A percentile compares a stretch with the other conserved stretches of the same genome.
phyloP scores from a whole-genome alignment of 192 early-diverging fungal genomes.

The Dissophora ornata region DNA sequence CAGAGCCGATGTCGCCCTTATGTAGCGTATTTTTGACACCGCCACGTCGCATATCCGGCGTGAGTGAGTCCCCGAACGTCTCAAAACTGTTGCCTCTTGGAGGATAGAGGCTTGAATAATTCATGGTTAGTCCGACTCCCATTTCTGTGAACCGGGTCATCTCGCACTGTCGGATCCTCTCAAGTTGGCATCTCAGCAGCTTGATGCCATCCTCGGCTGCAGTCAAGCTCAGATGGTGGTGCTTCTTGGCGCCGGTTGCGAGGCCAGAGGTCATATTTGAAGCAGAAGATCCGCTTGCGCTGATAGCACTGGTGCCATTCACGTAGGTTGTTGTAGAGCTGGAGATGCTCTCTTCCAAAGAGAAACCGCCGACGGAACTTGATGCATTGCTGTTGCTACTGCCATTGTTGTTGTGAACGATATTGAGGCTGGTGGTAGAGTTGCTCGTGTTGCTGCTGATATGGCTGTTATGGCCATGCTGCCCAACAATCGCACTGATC shows the following conservation, averaged over 20 bases:
- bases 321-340: background rate
- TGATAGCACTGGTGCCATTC: background rate
- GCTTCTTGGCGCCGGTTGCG: conserved; percentile 41
- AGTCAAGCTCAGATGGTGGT: conserved; percentile 45
- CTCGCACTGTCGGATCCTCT: conserved; percentile 49
- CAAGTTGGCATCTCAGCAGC: conserved; percentile 42
- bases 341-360: conserved; percentile 5
- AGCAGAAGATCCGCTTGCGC: background rate
- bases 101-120: conserved; percentile 28
- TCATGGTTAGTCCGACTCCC: conserved; percentile 49
- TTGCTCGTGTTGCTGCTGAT: background rate
- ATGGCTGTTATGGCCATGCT: conserved; percentile 22
- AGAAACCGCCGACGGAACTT: conserved; percentile 15
- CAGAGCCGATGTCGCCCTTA: no score
- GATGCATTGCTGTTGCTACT: background rate
- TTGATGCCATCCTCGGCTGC: conserved; percentile 52
- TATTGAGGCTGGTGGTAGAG: background rate
- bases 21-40: background rate
- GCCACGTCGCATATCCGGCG: background rate
- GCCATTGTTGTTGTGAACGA: background rate
- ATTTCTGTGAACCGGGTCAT: conserved; percentile 52
- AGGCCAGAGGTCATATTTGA: conserved; percentile 14
- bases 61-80: background rate
- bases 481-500: conserved; percentile 39
- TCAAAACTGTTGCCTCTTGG: background rate